Percentiles rank a stretch among this genome's conserved stretches.
These are phyloP conservation scores for Tuber brumale DNA, from an alignment of 495 filamentous ascomycete species.

Conservation along the genomic window DNA sequence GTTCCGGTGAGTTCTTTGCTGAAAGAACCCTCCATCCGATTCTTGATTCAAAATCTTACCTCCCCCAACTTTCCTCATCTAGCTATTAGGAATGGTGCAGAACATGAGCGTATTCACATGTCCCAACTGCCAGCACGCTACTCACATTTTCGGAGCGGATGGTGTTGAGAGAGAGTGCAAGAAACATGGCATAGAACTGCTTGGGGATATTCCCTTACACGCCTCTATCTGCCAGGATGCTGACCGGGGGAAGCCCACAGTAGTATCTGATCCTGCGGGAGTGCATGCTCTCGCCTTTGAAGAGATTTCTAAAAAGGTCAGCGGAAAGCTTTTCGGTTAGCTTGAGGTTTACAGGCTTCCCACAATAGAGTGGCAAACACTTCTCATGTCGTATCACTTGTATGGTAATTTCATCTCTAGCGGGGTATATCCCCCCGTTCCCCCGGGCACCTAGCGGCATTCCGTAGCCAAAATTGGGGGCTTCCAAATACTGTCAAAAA, in stretches of 20 bases:
- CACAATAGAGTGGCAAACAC: not conserved
- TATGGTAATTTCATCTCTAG: not conserved
- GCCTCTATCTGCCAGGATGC: conserved; percentile 81
- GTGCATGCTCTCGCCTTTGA: conserved; percentile 64
- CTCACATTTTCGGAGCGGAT: conserved; percentile 69
- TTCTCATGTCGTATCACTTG: not conserved
- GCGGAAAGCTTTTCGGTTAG: conserved; percentile 43
- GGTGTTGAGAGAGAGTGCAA: conserved; percentile 54
- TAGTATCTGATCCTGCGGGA: conserved; percentile 75
- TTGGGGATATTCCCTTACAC: conserved; percentile 88
- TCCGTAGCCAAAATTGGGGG: not conserved
- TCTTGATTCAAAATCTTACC: not conserved
- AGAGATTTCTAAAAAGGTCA: conserved; percentile 59
- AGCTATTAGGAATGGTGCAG: conserved; percentile 79
- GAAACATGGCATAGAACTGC: conserved; percentile 62
- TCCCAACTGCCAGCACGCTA: conserved; percentile 64
- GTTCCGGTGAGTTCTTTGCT: conserved; percentile 52
- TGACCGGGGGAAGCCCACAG: conserved; percentile 81
- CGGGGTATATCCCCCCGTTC: not conserved
- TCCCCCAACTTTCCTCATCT: not conserved
- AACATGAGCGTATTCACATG: conserved; percentile 91
- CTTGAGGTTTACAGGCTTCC: not conserved
- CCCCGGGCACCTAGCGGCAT: not conserved
- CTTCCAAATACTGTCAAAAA: not conserved
- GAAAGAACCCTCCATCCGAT: not conserved